phyloP scores from a whole-genome alignment of 768 basidiomycete species.

The Naganishia randhawae region DNA sequence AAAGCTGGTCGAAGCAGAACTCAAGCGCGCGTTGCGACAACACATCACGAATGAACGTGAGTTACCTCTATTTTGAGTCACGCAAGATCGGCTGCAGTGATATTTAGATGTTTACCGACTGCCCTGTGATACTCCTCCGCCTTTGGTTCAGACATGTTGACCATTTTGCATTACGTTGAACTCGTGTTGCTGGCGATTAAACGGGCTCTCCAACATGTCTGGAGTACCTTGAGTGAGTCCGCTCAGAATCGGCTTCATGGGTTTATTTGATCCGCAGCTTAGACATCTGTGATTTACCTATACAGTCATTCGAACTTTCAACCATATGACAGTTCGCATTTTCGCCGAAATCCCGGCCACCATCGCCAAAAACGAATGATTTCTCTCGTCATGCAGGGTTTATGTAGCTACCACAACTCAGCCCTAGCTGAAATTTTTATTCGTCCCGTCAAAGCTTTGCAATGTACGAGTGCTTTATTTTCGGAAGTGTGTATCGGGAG shows the following conservation, averaged over 20 bases:
- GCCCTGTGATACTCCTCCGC: not conserved
- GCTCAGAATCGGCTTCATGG: not conserved
- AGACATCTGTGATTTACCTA: not conserved
- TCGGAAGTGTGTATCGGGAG: too few relatives aligned
- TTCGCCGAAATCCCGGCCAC: not conserved
- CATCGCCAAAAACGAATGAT: not conserved
- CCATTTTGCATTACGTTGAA: not conserved
- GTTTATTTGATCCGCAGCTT: not conserved
- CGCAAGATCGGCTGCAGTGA: not conserved
- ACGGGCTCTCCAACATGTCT: not conserved
- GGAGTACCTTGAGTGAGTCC: not conserved
- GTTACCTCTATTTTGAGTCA: not conserved
- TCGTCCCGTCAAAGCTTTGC: too few relatives aligned
- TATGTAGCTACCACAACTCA: too few relatives aligned
- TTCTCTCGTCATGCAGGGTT: too few relatives aligned
- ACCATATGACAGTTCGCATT: not conserved
- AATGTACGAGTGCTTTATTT: too few relatives aligned
- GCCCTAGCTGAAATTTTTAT: too few relatives aligned
- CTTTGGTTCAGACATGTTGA: not conserved
- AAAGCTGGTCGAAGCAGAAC: not conserved
- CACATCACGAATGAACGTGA: not conserved
- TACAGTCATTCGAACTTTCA: not conserved
- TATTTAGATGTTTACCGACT: not conserved
- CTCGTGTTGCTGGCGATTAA: not conserved
- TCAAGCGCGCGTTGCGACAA: not conserved